Percentiles rank a stretch among this genome's conserved stretches.
Conservation (phyloP, 306 rosid species). For the Glycyrrhiza uralensis region DNA sequence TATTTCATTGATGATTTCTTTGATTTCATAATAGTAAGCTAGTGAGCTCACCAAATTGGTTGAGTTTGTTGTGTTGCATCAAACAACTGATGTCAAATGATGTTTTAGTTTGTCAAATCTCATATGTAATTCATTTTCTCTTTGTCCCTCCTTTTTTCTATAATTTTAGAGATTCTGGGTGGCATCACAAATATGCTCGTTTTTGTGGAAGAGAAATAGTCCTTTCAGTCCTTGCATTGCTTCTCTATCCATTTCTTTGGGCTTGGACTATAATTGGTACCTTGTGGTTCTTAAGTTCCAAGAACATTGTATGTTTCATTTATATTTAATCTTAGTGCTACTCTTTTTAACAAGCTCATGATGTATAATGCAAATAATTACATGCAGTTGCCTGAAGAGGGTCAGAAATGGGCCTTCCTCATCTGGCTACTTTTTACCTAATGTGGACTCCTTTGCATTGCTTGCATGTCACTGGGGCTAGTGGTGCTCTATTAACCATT, state of each 20-base stretch:
- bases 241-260: slow-evolving; percentile 96
- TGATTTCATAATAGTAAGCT: slow-evolving; percentile 1
- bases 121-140: background rate
- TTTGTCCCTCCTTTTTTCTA: slow-evolving; percentile 2
- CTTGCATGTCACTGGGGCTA: slow-evolving; percentile 87
- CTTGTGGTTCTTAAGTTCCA: slow-evolving; percentile 75
- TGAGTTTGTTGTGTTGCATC: slow-evolving; percentile 16
- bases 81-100: slow-evolving; percentile 6
- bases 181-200: slow-evolving; percentile 98
- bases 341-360: slow-evolving; percentile 20
- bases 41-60: slow-evolving; percentile 2
- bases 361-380: slow-evolving; percentile 27
- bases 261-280: slow-evolving; percentile 94
- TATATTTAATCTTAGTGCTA: background rate
- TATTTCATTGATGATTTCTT: background rate
- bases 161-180: slow-evolving; percentile 79
- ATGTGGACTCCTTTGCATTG: slow-evolving; percentile 82
- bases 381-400: slow-evolving; percentile 80
- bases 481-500: slow-evolving; percentile 19
- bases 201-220: slow-evolving; percentile 93
- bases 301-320: slow-evolving; percentile 66
- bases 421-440: slow-evolving; percentile 98
- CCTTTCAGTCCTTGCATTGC: slow-evolving; percentile 70
- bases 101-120: slow-evolving; percentile 17
- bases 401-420: slow-evolving; percentile 98